Percentiles rank a stretch among this genome's conserved stretches.
Conservation (phyloP, 768 basidiomycete species). For the Tephrocybe sp. region DNA sequence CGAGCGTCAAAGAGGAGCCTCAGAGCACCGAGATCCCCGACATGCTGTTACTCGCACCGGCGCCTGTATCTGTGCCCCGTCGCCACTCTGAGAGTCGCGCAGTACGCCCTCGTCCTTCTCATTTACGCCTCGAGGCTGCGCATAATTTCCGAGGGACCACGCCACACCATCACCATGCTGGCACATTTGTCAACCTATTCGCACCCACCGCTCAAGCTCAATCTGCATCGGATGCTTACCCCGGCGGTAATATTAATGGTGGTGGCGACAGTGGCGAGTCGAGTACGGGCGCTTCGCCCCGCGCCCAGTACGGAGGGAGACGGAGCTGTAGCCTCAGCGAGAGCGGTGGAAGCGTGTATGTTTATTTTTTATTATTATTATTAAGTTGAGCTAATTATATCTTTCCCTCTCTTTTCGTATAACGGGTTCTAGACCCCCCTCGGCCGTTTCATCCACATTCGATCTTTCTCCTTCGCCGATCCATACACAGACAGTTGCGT, state of each 20-base stretch:
- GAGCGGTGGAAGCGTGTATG: slow-evolving; percentile 11
- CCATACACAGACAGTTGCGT: neutral
- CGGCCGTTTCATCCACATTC: slow-evolving; percentile 12
- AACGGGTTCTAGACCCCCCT: slow-evolving; percentile 11
- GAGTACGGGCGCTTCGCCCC: neutral
- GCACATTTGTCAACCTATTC: neutral
- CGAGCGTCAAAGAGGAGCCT: neutral
- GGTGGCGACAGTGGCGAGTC: neutral
- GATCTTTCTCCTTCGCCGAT: neutral
- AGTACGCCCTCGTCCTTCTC: slow-evolving; percentile 27
- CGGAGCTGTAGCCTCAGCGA: slow-evolving; percentile 10
- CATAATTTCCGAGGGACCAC: slow-evolving; percentile 9
- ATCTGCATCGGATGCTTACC: neutral
- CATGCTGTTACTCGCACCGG: neutral
- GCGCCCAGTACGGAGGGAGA: neutral
- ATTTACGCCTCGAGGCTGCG: slow-evolving; percentile 26
- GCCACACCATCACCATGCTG: neutral
- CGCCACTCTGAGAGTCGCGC: slow-evolving; percentile 7
- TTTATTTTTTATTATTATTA: neutral
- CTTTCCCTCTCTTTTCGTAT: too few species aligned
- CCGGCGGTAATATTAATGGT: neutral
- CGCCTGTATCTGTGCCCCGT: slow-evolving; percentile 6
- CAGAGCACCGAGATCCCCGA: slow-evolving; percentile 14
- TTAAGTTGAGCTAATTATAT: neutral
- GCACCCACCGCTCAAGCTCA: neutral